A percentile compares a stretch with the other conserved stretches of the same genome.
Evolutionary conservation across 2,329 filamentous ascomycete genomes (phyloP).

Genomic region (Fusarium albosuccineum): DNA sequence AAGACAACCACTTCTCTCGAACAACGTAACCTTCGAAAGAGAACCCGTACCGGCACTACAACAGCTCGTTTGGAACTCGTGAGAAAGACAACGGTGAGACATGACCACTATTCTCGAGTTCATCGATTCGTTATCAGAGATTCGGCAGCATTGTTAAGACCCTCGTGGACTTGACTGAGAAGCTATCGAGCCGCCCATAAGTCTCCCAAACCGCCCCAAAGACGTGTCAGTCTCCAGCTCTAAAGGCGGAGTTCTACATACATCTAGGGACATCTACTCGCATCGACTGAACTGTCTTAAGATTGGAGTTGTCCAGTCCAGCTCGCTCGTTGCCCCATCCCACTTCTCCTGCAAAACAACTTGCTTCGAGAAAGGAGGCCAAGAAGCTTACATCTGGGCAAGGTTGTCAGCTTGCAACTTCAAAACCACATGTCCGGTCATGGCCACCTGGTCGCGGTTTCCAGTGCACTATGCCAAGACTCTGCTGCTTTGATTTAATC

Average conservation of each 20-base stretch:
- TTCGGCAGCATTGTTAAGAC: slow-evolving; percentile 1
- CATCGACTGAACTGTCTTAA: neutral
- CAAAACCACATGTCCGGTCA: neutral
- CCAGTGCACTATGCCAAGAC: neutral
- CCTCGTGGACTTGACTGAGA: slow-evolving; percentile 4
- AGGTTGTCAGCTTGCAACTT: neutral
- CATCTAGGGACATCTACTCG: neutral
- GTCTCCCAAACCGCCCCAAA: neutral
- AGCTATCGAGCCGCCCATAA: neutral
- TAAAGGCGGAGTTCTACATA: neutral
- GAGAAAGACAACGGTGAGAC: slow-evolving; percentile 41
- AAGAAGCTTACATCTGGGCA: neutral
- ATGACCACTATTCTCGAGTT: slow-evolving; percentile 26
- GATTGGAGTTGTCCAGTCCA: neutral
- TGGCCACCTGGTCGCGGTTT: neutral
- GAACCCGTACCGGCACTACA: slow-evolving; percentile 7
- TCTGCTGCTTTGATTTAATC: neutral
- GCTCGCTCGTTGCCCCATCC: neutral
- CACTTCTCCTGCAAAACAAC: neutral
- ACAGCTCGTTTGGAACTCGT: slow-evolving; percentile 1
- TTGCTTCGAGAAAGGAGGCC: neutral
- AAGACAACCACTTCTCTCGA: slow-evolving; percentile 24
- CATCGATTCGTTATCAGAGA: slow-evolving; percentile 12
- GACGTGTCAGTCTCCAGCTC: neutral
- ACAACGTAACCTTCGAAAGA: slow-evolving; percentile 23